Evolutionary conservation across 805 yeast genomes (phyloP).

Genomic region (Myxozyma melibiosi): DNA sequence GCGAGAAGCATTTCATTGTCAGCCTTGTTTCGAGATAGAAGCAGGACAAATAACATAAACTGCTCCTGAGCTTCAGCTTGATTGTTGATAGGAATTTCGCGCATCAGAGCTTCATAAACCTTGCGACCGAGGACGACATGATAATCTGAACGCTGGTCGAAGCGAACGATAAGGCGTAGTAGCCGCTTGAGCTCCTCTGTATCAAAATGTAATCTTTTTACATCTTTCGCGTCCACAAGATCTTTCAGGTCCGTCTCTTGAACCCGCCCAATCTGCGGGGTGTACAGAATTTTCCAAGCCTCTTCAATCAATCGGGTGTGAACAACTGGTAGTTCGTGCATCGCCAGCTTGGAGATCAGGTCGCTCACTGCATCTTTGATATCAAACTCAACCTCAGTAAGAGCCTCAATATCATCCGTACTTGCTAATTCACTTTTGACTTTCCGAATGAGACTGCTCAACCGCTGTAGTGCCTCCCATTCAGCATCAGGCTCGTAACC

Average conservation of each 20-base stretch:
- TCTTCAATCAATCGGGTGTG: conserved; percentile 26
- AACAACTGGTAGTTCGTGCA: conserved; percentile 21
- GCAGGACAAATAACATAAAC: conserved; percentile 22
- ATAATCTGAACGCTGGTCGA: conserved; percentile 16
- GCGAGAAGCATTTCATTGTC: conserved; percentile 28
- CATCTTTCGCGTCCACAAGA: conserved; percentile 5
- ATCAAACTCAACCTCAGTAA: conserved; percentile 20
- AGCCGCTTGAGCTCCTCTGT: conserved; percentile 15
- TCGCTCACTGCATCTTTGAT: conserved; percentile 21
- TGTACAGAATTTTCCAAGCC: conserved; percentile 30
- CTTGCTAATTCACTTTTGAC: conserved; percentile 17
- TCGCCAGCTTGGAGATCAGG: conserved; percentile 8
- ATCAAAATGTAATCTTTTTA: conserved; percentile 9
- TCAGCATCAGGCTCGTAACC: conserved; percentile 30
- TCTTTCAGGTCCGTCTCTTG: conserved; percentile 8
- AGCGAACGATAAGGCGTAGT: conserved; percentile 13
- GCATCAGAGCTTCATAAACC: conserved; percentile 22
- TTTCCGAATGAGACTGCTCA: conserved; percentile 25
- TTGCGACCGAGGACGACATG: conserved; percentile 28
- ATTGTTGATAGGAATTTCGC: not conserved
- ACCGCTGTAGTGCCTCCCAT: conserved; percentile 28
- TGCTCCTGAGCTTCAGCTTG: conserved; percentile 16
- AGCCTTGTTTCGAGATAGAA: conserved; percentile 26
- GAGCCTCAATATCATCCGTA: not conserved
- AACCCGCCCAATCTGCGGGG: conserved; percentile 12